A percentile compares a stretch with the other conserved stretches of the same genome.
Conservation (phyloP, 2,329 filamentous ascomycete genomes). For the Parasarocladium wereldwijsianum region DNA sequence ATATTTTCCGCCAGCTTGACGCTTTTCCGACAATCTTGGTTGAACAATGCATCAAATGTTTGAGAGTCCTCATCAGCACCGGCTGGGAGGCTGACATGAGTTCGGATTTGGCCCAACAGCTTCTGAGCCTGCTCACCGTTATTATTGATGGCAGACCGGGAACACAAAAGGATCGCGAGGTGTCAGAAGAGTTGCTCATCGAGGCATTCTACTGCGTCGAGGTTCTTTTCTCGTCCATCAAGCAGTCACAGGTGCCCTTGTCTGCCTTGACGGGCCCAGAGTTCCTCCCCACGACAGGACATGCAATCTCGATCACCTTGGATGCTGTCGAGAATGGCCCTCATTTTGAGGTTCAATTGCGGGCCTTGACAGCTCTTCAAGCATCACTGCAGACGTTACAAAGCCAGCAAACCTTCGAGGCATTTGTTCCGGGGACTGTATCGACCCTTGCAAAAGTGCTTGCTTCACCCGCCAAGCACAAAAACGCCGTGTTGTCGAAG, state of each 20-base stretch:
- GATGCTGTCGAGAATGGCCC: conserved; percentile 53
- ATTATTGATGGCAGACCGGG: conserved; percentile 60
- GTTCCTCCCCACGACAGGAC: conserved; percentile 65
- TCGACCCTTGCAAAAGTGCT: conserved; percentile 67
- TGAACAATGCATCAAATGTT: conserved; percentile 62
- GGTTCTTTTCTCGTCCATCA: conserved; percentile 54
- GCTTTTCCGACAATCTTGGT: conserved; percentile 55
- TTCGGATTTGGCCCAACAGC: conserved; percentile 61
- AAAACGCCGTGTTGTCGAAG: conserved; percentile 43
- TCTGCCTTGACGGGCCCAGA: conserved; percentile 37
- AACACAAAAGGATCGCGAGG: conserved; percentile 23
- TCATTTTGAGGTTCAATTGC: conserved; percentile 54
- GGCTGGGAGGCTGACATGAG: conserved; percentile 68
- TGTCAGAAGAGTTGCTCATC: conserved; percentile 60
- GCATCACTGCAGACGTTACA: conserved; percentile 48
- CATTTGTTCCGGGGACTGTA: conserved; percentile 75
- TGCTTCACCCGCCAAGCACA: conserved; percentile 47
- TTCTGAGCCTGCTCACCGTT: conserved; percentile 73
- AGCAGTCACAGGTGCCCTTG: too few species aligned
- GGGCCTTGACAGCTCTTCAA: conserved; percentile 51
- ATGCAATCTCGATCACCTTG: conserved; percentile 66
- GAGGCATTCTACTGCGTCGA: conserved; percentile 57
- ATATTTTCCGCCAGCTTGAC: conserved; percentile 66
- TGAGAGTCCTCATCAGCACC: conserved; percentile 56
- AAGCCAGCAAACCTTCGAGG: conserved; percentile 63